Evolutionary conservation across 495 filamentous ascomycete species (phyloP).

Genomic region (Hyaloscypha variabilis): DNA sequence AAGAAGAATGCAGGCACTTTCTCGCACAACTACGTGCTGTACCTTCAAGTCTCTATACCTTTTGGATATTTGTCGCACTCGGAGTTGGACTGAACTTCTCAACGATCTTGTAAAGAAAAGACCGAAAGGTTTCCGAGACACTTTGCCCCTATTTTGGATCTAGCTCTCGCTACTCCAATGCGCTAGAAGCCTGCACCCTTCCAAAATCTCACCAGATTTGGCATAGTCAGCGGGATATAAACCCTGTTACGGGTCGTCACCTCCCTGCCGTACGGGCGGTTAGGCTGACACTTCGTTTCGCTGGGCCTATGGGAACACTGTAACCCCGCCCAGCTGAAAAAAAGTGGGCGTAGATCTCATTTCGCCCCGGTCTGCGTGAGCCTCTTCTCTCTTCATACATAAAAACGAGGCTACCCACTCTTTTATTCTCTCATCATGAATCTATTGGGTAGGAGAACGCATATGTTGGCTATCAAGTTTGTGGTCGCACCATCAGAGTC

Average conservation of each 20-base stretch:
- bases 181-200: not conserved
- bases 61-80: too few species aligned
- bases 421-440: not conserved
- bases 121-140: not conserved
- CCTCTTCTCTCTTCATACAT: conserved; percentile 1
- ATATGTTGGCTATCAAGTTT: not conserved
- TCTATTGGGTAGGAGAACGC: not conserved
- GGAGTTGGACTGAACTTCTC: not conserved
- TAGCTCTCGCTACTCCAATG: not conserved
- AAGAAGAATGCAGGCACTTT: too few species aligned
- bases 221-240: not conserved
- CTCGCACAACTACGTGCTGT: too few species aligned
- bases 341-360: not conserved
- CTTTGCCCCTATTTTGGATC: not conserved
- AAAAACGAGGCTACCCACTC: not conserved
- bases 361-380: conserved; percentile 2
- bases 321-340: conserved; percentile 3
- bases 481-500: not conserved
- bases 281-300: conserved; percentile 6
- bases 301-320: conserved; percentile 6
- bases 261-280: not conserved
- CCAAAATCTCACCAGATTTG: not conserved
- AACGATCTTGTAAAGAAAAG: not conserved
- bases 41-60: too few species aligned
- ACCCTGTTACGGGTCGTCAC: not conserved